Conservation (phyloP, 2,329 filamentous ascomycete genomes). For the Fusarium transvaalense region DNA sequence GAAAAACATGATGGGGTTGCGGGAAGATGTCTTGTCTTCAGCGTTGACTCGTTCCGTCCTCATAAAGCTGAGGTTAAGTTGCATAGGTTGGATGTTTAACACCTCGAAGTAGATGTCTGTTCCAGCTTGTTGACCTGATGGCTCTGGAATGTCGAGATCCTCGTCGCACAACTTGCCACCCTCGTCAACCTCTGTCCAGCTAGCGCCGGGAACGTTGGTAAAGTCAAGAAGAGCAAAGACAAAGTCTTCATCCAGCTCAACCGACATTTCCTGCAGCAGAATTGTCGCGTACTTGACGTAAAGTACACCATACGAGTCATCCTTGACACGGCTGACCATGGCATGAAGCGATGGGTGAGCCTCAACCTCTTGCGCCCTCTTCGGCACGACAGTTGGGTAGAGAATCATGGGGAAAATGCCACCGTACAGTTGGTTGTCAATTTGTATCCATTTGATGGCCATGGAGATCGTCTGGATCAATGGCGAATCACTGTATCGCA, state of each 20-base stretch:
- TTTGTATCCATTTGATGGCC: conserved; percentile 98
- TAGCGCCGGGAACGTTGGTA: conserved; percentile 89
- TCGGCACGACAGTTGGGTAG: conserved; percentile 97
- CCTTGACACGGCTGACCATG: conserved; percentile 94
- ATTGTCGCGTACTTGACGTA: conserved; percentile 99
- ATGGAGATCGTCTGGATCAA: conserved; percentile 92
- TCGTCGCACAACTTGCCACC: conserved; percentile 92
- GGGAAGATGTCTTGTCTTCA: conserved; percentile 90
- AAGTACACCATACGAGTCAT: conserved; percentile 96
- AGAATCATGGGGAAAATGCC: conserved; percentile 98
- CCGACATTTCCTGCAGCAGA: conserved; percentile 95
- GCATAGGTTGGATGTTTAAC: conserved; percentile 97
- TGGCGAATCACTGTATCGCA: conserved; percentile 93
- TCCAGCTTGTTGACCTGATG: conserved; percentile 82
- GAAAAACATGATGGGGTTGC: conserved; percentile 98
- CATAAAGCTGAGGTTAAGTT: conserved; percentile 96
- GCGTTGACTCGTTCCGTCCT: conserved; percentile 96
- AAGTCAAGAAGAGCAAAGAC: conserved; percentile 97
- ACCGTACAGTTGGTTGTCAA: conserved; percentile 98
- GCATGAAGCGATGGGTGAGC: conserved; percentile 94
- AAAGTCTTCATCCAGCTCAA: conserved; percentile 98
- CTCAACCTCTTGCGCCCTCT: conserved; percentile 96
- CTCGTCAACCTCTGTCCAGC: conserved; percentile 76
- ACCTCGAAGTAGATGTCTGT: conserved; percentile 99
- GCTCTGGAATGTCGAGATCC: conserved; percentile 90